These are phyloP conservation scores for Syzygium oleosum DNA, from an alignment of 345 rosid species.

Conservation along the genomic window DNA sequence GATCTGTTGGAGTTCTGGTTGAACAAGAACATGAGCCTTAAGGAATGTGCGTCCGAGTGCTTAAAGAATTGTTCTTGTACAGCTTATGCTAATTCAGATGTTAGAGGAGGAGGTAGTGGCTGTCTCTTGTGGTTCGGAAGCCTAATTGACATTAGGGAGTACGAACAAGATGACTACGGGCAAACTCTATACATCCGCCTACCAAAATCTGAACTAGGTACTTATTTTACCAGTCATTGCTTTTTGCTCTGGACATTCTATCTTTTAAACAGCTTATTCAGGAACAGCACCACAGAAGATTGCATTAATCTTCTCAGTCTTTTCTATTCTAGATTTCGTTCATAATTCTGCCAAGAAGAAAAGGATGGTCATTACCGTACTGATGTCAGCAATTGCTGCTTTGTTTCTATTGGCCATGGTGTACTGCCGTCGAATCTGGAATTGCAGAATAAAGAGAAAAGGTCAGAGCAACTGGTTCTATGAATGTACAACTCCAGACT, in stretches of 20 bases:
- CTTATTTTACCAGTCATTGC: too few relatives aligned
- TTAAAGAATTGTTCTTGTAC: conserved; percentile 21
- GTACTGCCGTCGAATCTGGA: background rate
- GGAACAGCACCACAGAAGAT: background rate
- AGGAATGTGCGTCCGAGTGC: conserved; percentile 13
- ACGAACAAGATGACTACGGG: background rate
- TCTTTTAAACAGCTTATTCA: background rate
- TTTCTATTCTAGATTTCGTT: background rate
- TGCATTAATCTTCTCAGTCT: background rate
- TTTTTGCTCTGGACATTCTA: background rate
- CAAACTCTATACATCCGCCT: background rate
- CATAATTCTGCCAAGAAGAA: background rate
- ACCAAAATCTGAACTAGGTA: background rate
- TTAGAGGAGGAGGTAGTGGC: conserved; percentile 9
- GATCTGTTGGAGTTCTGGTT: conserved; percentile 12
- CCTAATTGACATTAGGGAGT: background rate
- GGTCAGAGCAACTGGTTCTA: too few relatives aligned
- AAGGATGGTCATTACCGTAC: background rate
- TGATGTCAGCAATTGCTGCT: background rate
- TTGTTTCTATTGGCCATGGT: background rate
- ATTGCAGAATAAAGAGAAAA: background rate
- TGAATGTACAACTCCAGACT: too few relatives aligned
- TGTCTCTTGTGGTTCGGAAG: conserved; percentile 17
- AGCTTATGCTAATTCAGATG: conserved; percentile 18
- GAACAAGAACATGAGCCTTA: conserved; percentile 9